Conservation (phyloP, 2,329 filamentous ascomycete genomes). For the Penicillium sp. region DNA sequence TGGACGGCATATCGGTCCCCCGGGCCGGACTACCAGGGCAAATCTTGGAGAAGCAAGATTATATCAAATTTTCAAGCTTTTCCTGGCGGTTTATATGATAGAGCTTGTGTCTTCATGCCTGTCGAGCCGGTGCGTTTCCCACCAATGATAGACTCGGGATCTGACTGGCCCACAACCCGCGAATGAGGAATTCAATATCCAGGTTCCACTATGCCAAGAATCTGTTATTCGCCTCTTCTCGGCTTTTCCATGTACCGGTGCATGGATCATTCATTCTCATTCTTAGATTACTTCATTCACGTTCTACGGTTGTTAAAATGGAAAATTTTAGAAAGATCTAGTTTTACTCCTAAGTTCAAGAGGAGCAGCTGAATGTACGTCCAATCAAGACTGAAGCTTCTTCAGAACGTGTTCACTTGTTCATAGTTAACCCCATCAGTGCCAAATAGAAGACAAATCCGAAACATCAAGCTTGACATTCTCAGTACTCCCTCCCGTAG, state of each 20-base stretch:
- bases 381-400: too few species aligned
- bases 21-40: background rate
- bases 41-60: background rate
- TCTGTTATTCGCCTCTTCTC: background rate
- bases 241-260: background rate
- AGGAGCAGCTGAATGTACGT: too few species aligned
- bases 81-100: background rate
- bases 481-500: constrained; percentile 13
- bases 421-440: background rate
- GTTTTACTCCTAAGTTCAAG: background rate
- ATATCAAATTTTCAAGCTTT: background rate
- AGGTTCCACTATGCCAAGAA: background rate
- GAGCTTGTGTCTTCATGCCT: background rate
- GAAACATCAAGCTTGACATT: constrained; percentile 10
- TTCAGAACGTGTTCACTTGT: too few species aligned
- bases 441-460: constrained; percentile 11
- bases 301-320: too few species aligned
- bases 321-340: background rate
- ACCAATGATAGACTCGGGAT: background rate
- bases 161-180: background rate
- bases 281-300: background rate
- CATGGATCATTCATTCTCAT: background rate
- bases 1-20: background rate
- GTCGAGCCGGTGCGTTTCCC: background rate
- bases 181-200: background rate